phyloP scores from a whole-genome alignment of 306 rosid species.

The Alnus glutinosa region DNA sequence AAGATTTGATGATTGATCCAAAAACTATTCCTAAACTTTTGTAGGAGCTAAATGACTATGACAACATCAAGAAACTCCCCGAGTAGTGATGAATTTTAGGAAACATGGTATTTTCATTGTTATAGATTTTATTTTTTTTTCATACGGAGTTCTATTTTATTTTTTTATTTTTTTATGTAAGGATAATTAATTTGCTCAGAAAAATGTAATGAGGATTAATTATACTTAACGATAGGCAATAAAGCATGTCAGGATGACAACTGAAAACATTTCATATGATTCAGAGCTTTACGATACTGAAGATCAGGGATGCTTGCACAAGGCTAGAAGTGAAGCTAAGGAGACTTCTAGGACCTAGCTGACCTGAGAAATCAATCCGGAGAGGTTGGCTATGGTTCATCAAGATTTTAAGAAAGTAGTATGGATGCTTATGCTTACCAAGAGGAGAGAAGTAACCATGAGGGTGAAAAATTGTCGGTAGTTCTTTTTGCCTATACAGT shows the following conservation, averaged over 20 bases:
- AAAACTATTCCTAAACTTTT: constrained; percentile 4
- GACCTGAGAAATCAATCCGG: not conserved
- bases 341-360: constrained; percentile 1
- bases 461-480: constrained; percentile 89
- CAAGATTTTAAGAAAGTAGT: constrained; percentile 13
- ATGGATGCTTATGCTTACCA: constrained; percentile 68
- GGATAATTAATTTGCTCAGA: not conserved
- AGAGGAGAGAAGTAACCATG: constrained; percentile 89
- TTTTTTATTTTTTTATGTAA: not conserved
- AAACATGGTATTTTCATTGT: not conserved
- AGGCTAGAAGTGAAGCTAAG: not conserved
- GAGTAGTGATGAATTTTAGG: not conserved
- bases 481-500: constrained; percentile 86
- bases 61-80: not conserved
- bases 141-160: not conserved
- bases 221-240: not conserved
- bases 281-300: not conserved
- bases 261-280: not conserved
- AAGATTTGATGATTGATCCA: constrained; percentile 9
- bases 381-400: constrained; percentile 2
- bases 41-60: constrained; percentile 1
- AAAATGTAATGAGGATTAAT: too few species aligned
- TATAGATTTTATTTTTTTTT: not conserved
- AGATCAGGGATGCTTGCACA: not conserved
- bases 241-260: not conserved